Percentiles rank a stretch among this genome's conserved stretches.
Evolutionary conservation across 2,329 filamentous ascomycete species (phyloP).

Genomic region (Lachnellula arida): DNA sequence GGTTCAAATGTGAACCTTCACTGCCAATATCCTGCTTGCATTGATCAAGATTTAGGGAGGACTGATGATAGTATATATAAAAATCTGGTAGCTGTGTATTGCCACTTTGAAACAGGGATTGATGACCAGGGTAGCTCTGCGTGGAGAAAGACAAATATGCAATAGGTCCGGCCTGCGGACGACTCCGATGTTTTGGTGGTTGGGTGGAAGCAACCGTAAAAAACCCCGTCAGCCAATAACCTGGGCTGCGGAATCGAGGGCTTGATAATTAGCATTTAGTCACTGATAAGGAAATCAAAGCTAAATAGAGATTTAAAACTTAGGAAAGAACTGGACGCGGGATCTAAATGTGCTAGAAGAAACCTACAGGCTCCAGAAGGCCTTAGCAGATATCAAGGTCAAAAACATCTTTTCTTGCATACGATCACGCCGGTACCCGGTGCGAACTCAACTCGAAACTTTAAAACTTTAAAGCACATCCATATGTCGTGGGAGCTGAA

Average conservation of each 20-base stretch:
- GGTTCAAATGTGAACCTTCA: background rate
- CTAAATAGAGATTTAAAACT: background rate
- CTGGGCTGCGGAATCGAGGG: conserved; percentile 1
- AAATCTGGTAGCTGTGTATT: conserved; percentile 7
- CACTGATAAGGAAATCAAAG: conserved; percentile 13
- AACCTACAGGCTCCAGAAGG: background rate
- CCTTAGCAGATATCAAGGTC: background rate
- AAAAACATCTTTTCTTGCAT: background rate
- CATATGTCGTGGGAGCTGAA: background rate
- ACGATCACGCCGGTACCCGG: background rate
- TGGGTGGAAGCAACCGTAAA: conserved; percentile 20
- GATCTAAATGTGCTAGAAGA: background rate
- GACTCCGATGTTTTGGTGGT: conserved; percentile 15
- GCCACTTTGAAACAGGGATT: conserved; percentile 15
- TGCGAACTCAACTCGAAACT: background rate
- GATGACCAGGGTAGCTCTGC: conserved; percentile 13
- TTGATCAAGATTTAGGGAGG: background rate
- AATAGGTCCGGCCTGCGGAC: conserved; percentile 19
- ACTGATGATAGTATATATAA: conserved; percentile 15
- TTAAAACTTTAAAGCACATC: background rate
- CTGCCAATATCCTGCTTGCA: conserved; percentile 1
- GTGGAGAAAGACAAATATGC: conserved; percentile 3
- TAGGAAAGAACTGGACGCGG: background rate
- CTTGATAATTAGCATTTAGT: conserved; percentile 13
- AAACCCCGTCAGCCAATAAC: conserved; percentile 1